Base-by-base conservation (phyloP, 2,329 filamentous ascomycete genomes). In the Penicillium expansum region DNA sequence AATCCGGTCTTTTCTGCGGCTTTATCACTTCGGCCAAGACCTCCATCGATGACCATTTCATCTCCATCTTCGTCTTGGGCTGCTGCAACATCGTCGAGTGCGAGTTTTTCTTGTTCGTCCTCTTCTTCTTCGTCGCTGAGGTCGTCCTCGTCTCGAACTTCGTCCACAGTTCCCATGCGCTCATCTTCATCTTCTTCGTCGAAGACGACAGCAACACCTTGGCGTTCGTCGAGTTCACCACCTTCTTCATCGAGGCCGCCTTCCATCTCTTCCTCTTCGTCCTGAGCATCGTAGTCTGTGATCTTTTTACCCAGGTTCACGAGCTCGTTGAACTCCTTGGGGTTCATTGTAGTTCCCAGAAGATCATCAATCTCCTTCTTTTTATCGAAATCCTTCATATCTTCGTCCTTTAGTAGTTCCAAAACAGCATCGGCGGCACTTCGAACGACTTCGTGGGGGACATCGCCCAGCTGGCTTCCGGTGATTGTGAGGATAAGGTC, bases 261-360 rank as follows among this genome's bases (percentile, higher is more conserved):
- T 30, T 85, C 88, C 80, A 91, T 90, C 56, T 92, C 87, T 63
- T 96, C 93, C 61, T 97, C 92, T 32, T 97, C 94, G 63, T 97
- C 93, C 72, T 97, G 92, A 38, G 90, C 90, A 75, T 97, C 90
- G 75, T 97, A 99, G 74, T 99, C 94, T 48, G 94, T 99, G 62
- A 99, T 96, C 78, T 99, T 99, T 80, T 99, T 99, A 62, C 92
- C 91, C 42, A 99, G 79, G 71, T 97, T 99, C 54, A 97, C 87
- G 64, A 99, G 79, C 77, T 97, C 93, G 71, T 97, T 97, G 79
- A 97, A 99, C 73, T 96, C 88, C 71, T 97, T 96, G 1, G 91
- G 85, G 48, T 83, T 87, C 79, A 97, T 84, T 0, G 86, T 86
- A 35, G 83, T 83, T n/a, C 93, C 94, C 41, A 99, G 76, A 58